Evolutionary conservation across 2,329 filamentous ascomycete genomes (phyloP), one percentile per base, ranked within the genome.

Genomic region (Penicillium sp.): DNA sequence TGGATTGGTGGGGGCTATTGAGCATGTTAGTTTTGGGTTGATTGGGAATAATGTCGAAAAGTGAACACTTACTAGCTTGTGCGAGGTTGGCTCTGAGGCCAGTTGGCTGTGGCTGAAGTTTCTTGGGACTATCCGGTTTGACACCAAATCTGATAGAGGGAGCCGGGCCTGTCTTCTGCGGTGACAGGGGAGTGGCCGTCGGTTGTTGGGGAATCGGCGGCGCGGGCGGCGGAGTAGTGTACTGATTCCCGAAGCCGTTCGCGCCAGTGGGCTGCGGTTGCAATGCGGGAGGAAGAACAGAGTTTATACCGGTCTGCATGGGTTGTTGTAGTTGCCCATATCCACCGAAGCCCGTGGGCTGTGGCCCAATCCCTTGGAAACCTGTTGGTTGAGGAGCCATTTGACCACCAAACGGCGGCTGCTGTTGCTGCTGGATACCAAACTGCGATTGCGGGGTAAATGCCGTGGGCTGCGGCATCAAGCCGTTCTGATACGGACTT

Each of bases 61-160:
- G 22, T 30, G 33, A 39, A 27, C 50, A 91, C 92, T 87, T 85
- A 97, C 92, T 99, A 65, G 93, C 93, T 82, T 95, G 88, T 44
- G 88, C 80, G 59, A 99, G 79, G 69, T 97, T 96, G 49, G 93
- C 93, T 75, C 88, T 84, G 62, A 87, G 79, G 56, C 93, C 93
- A 6, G 93, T 99, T 25, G 89, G 80, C 74, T 97, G 93, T 27
- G 91, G 84, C 53, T 81, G 79, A 61, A 97, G 74, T 70, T 88
- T 93, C 72, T 90, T 89, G 27, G 83, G 75, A 25, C 83, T 75
- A 41, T 84, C 82, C 25, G 78, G 75, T 49, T 81, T 79, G 30
- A 95, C 84, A 33, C 93, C 93, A 68, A 99, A 99, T 52, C 89
- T 82, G 14, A 99, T 86, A 19, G 89, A 83, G 38, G 93, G 93